A percentile compares a stretch with the other conserved stretches of the same genome.
Evolutionary conservation across 2,329 filamentous ascomycete species (phyloP).

Genomic region (Periconia sp.): DNA sequence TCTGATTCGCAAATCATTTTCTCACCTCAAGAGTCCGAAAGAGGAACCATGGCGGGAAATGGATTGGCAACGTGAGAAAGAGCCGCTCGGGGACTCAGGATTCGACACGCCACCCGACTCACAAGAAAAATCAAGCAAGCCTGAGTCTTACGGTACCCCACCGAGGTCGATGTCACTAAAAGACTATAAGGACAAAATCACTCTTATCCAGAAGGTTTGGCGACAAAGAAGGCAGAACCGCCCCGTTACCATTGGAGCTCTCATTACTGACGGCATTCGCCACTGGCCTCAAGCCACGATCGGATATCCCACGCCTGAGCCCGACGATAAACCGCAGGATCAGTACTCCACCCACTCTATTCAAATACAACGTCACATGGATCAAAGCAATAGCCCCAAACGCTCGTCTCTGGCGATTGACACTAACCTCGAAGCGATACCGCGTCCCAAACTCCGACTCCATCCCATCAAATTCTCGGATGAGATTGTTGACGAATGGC

Average conservation of each 20-base stretch:
- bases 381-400: conserved; percentile 26
- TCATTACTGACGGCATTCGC: conserved; percentile 36
- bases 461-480: conserved; percentile 61
- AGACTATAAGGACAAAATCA: conserved; percentile 48
- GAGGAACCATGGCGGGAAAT: conserved; percentile 31
- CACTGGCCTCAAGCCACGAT: conserved; percentile 43
- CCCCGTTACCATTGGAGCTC: conserved; percentile 34
- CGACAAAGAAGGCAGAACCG: conserved; percentile 39
- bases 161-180: conserved; percentile 30
- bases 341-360: conserved; percentile 10
- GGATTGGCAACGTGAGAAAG: conserved; percentile 32
- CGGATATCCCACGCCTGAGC: conserved; percentile 41
- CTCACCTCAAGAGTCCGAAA: conserved; percentile 39
- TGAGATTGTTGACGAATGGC: conserved; percentile 73
- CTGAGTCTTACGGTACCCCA: conserved; percentile 23
- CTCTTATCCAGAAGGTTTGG: conserved; percentile 46
- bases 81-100: conserved; percentile 36
- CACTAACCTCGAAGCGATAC: conserved; percentile 31
- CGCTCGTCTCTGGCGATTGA: conserved; percentile 43
- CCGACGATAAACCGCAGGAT: conserved; percentile 22
- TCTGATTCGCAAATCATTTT: conserved; percentile 42
- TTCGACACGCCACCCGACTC: conserved; percentile 34
- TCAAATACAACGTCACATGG: conserved; percentile 20
- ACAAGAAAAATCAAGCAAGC: conserved; percentile 42
- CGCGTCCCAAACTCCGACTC: conserved; percentile 45